A percentile compares a stretch with the other conserved stretches of the same genome.
These are phyloP conservation scores for Metarhizium sp. DNA, from an alignment of 2,329 filamentous ascomycete species.

Conservation along the genomic window DNA sequence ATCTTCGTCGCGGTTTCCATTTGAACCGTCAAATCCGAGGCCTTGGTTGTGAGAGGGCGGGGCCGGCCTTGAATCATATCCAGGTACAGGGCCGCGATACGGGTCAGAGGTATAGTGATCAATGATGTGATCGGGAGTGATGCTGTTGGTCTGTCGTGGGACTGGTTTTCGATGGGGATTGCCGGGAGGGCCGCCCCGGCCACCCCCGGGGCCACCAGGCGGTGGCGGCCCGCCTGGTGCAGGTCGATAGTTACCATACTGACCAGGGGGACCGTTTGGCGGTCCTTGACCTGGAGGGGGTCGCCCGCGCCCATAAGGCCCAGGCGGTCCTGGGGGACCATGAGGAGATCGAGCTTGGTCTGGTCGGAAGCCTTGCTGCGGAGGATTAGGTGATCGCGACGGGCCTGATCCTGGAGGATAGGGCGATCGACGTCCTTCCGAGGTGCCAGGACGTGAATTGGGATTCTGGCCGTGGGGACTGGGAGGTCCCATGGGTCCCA, in stretches of 20 bases:
- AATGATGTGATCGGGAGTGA: conserved; percentile 28
- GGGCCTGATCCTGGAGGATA: conserved; percentile 16
- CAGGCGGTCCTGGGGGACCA: conserved; percentile 11
- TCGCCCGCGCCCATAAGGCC: conserved; percentile 13
- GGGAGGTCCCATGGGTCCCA: conserved; percentile 25
- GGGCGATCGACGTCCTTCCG: conserved; percentile 21
- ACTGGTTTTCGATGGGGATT: conserved; percentile 20
- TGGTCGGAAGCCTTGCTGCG: conserved; percentile 17
- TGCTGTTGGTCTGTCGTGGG: conserved; percentile 16
- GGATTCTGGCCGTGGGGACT: conserved; percentile 22
- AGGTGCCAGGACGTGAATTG: conserved; percentile 20
- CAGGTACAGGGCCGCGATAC: conserved; percentile 10
- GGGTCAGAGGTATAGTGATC: conserved; percentile 26
- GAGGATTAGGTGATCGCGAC: conserved; percentile 18
- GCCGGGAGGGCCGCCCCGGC: conserved; percentile 14
- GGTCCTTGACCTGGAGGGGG: conserved; percentile 10
- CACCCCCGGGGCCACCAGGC: conserved; percentile 14
- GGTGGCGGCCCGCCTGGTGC: conserved; percentile 14
- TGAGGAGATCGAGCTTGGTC: conserved; percentile 11
- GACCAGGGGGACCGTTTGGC: conserved; percentile 9
- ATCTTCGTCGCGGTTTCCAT: conserved; percentile 40
- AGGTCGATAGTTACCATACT: conserved; percentile 14
- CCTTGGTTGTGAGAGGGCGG: conserved; percentile 14
- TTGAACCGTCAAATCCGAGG: conserved; percentile 42
- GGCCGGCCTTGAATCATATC: conserved; percentile 6